These are phyloP conservation scores for Alternaria arbusti DNA, from an alignment of 2,329 filamentous ascomycete genomes.

Conservation along the genomic window DNA sequence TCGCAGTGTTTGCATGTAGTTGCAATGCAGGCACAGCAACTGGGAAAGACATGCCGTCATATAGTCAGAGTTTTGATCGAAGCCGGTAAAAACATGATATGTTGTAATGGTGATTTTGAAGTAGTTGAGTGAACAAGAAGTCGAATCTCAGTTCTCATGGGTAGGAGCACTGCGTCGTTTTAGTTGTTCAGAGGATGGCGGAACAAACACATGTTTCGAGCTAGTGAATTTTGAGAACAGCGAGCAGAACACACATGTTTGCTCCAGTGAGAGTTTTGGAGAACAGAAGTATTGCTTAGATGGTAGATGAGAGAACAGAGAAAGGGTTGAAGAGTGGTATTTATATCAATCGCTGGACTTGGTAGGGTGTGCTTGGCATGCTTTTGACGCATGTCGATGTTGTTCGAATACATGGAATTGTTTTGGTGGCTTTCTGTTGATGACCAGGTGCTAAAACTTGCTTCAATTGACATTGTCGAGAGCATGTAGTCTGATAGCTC, in stretches of 20 bases:
- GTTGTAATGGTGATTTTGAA: accelerated
- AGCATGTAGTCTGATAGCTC: not conserved
- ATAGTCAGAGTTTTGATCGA: not conserved
- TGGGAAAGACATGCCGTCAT: not conserved
- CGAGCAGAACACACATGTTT: not conserved
- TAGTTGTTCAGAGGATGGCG: not conserved
- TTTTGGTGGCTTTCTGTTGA: no score
- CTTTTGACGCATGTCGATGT: no score
- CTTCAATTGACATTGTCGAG: no score
- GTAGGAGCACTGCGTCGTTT: no score
- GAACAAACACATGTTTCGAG: not conserved
- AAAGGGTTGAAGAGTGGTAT: not conserved
- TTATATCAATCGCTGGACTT: no score
- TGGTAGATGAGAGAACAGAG: not conserved
- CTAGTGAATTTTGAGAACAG: not conserved
- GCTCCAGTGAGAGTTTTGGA: no score
- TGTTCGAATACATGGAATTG: no score
- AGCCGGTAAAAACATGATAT: not conserved
- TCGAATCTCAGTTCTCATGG: not conserved
- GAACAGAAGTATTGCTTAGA: no score
- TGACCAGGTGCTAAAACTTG: no score
- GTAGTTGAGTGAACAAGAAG: accelerated
- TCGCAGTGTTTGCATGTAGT: not conserved
- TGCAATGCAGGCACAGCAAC: not conserved
- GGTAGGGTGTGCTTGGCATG: no score